A percentile compares a stretch with the other conserved stretches of the same genome.
Conservation (phyloP, 1,284 basidiomycete species). For the Cryptococcus sp. region DNA sequence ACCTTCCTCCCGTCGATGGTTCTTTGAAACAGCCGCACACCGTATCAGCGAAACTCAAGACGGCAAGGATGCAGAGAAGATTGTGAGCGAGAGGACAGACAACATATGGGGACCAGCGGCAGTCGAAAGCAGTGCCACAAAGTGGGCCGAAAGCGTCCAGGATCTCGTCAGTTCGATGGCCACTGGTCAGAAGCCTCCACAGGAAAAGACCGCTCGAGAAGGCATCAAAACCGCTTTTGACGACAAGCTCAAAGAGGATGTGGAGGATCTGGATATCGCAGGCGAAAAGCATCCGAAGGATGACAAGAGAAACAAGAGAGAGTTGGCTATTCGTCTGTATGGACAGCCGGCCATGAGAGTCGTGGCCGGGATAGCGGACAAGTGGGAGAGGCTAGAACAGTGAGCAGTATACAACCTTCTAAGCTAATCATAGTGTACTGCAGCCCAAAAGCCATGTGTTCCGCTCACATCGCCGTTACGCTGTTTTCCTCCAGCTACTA, state of each 20-base stretch:
- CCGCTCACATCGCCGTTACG: conserved; percentile 6
- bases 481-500: conserved; percentile 15
- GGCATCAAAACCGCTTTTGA: neutral
- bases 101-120: conserved; percentile 9
- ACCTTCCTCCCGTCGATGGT: conserved; percentile 15
- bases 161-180: conserved; percentile 5
- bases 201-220: neutral
- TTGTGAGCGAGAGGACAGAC: neutral
- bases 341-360: conserved; percentile 22
- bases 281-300: neutral
- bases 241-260: neutral
- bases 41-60: neutral
- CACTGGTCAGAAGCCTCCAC: neutral
- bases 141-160: conserved; percentile 12
- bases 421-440: conserved; percentile 13
- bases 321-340: conserved; percentile 17
- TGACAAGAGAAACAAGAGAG: conserved; percentile 9
- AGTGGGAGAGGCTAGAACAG: conserved; percentile 33
- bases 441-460: conserved; percentile 14
- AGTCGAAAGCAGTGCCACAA: conserved; percentile 9
- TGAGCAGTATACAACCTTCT: conserved; percentile 6
- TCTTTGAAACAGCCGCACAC: conserved; percentile 7
- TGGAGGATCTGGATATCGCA: conserved; percentile 1
- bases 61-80: neutral
- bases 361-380: conserved; percentile 25